Evolutionary conservation across 768 basidiomycete genomes (phyloP), one percentile per base, ranked within the genome.

Genomic region (Termitomyces bulborhizus): DNA sequence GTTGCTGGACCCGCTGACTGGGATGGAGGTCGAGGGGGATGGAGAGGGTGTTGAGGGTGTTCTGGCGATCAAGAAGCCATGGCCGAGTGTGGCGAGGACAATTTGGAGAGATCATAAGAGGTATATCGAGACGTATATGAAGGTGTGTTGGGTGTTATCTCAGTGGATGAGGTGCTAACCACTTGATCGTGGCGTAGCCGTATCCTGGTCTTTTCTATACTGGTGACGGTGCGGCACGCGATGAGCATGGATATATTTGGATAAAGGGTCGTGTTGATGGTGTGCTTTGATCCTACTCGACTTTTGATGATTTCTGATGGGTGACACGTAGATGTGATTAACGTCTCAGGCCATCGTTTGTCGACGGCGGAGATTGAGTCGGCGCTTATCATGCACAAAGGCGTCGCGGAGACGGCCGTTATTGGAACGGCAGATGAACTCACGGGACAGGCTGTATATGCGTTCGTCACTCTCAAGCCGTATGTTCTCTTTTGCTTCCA

Each of bases 291-390:
- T 53, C 29, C 52, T n/a, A 43, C n/a, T 54, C 21, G 5, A 18
- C 9, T 15, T 37, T 26, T 36, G 5, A 6, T 18, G 13, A 6
- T 27, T 39, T 55, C 39, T 48, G 21, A 34, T 26, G 16, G 16
- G 16, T 62, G 16, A 16, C n/a, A 34, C 24, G 13, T 39, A 90
- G 90, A 96, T 73, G 94, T 97, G 56, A 97, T 97, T 81, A 98
- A 98, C 71, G 95, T 98, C 32, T 95, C 96, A 41, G 96, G 96
- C 1, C 96, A 99, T 71, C 87, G 96, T 63, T 76, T 99, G 52
- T 95, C 93, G 42, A 99, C 96, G 3, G 96, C 96, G 53, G 96
- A 98, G 74, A 97, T 99, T 57, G 96, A 99, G 74, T 93, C 91
- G 3, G 95, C 96, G 6, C 79, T 99, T 44, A 97, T 99, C 70